Evolutionary conservation across 495 filamentous ascomycete species (phyloP), one percentile per base, ranked within the genome.

Genomic region (Neurospora hispaniola): DNA sequence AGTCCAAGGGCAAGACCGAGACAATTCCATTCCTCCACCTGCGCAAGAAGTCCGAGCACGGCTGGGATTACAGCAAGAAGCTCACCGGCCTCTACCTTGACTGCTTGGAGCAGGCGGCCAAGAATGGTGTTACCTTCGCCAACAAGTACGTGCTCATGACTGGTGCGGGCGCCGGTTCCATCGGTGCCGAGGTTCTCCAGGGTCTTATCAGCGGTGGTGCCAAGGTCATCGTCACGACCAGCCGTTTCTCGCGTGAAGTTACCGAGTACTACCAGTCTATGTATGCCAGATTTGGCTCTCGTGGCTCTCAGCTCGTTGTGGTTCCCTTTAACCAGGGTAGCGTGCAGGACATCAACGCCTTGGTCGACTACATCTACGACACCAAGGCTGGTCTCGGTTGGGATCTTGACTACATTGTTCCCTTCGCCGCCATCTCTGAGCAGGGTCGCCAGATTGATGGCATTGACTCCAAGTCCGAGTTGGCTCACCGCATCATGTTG

Each of bases 41-140:
- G 69, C 97, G 97, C 88, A 91, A 94, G 79, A 97, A 98, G 86
- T 90, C 91, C 48, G 89, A 93, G 74, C 90, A 97, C 78, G 94
- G 95, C 71, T 99, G 96, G 96, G 94, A 99, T 80, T 99, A 98
- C 85, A 97, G 92, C 88, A 98, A 98, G 87, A 97, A 95, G 84
- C 87, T 98, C 46, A 98, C 96, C 31, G 92, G 93, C 35, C 78
- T 93, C 76, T 99, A 98, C 78, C 86, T 99, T 14, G 93, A 98
- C 76, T 93, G 94, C 69, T 82, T 99, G 62, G 93, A 97, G 83
- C 86, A 93, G 71, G 93, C 94, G 75, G 96, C 96, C 76, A 91
- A 89, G 74, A 85, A 88, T 42, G 96, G 96, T 76, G 89, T 98
- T 59, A 93, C 91, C 14, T 98, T 97, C 85, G 90, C 93, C 77